These are phyloP conservation scores for Cercophora scortea DNA, from an alignment of 495 filamentous ascomycete species.

Conservation along the genomic window DNA sequence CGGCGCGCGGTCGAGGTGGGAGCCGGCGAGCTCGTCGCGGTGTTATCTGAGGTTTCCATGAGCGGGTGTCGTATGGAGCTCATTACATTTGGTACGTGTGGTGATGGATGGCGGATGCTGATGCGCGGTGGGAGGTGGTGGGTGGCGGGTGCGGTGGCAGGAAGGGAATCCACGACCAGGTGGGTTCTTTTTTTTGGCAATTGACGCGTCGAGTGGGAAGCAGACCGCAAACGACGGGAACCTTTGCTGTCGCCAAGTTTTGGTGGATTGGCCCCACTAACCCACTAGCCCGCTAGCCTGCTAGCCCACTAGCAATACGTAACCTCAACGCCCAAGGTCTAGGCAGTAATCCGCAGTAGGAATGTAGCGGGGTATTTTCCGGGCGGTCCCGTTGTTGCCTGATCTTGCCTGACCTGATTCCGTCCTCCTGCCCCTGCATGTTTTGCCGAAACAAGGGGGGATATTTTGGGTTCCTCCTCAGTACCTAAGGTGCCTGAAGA, in stretches of 20 bases:
- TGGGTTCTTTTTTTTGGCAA: constrained; percentile 12
- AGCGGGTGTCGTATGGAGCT: constrained; percentile 23
- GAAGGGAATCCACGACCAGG: neutral
- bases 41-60: constrained; percentile 50
- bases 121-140: neutral
- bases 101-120: constrained; percentile 6
- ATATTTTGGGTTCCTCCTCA: too few relatives aligned
- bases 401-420: too few relatives aligned
- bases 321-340: neutral
- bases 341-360: too few relatives aligned
- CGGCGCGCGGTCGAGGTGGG: constrained; percentile 51
- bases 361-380: too few relatives aligned
- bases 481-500: too few relatives aligned
- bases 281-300: neutral
- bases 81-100: constrained; percentile 24
- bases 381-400: too few relatives aligned
- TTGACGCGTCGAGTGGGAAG: constrained; percentile 23
- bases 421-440: too few relatives aligned
- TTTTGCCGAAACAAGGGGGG: too few relatives aligned
- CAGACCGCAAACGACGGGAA: too few relatives aligned
- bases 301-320: neutral
- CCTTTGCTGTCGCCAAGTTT: constrained; percentile 5
- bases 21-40: constrained; percentile 45
- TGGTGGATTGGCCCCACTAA: constrained; percentile 16
- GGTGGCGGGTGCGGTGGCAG: constrained; percentile 2